Base-by-base conservation (phyloP, 2,329 filamentous ascomycete genomes). In the Aspergillus phoenicis region DNA sequence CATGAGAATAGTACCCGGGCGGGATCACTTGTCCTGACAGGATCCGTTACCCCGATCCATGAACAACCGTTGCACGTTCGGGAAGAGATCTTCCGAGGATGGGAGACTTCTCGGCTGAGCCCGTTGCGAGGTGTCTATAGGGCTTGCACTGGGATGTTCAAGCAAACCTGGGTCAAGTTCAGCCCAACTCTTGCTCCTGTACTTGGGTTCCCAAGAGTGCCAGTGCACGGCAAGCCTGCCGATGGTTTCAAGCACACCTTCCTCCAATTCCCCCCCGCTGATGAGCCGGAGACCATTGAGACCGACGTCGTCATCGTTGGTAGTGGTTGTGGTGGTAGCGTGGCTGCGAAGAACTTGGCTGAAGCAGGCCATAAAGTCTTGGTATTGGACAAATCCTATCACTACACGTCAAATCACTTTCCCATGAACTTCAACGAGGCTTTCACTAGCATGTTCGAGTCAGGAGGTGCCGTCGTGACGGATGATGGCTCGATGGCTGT, bases 271-370 rank as follows among this genome's bases (percentile, higher is more conserved):
- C 83, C 84, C 1, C 79, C 84, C 0, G 80, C 81, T 0, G 71
- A 79, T 7, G 71, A 81, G 4, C 80, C 85, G 0, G 86, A 88
- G 64, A 82, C 83, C 3, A 78, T 96, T 41, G 86, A 92, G 57
- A 89, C 90, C 0, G 94, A 97, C 73, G 87, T 96, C 0, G 86
- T 96, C 43, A 87, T 97, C 60, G 84, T 97, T 20, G 93, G 93
- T 2, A 95, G 91, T 39, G 93, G 93, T 28, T 96, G 91, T 68
- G 93, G 93, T 64, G 93, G 91, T 43, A 91, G 84, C 8, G 92
- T 97, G 0, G 86, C 84, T 38, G 93, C 93, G 24, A 93, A 93
- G 75, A 89, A 91, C 54, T 79, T 97, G 1, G 86, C 93, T 8
- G 88, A 93, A 75, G 90, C 89, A 1, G 91, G 90, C 4, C 82